phyloP scores from a whole-genome alignment of 495 filamentous ascomycete genomes.

The Hypoxylon trugodes region DNA sequence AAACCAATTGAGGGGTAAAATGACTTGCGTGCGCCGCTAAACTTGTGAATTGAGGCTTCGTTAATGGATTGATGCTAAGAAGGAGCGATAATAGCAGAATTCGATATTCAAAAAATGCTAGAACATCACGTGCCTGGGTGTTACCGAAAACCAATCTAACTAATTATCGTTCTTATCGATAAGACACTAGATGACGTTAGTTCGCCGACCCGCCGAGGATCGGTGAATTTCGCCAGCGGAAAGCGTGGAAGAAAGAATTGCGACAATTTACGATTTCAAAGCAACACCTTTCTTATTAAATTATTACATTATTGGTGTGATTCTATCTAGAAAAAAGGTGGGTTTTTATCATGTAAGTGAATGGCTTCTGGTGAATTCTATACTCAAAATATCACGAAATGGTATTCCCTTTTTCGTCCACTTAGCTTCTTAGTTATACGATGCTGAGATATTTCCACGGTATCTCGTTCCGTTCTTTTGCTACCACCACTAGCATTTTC shows the following conservation, averaged over 20 bases:
- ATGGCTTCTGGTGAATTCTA: conserved; percentile 28
- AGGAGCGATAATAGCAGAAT: conserved; percentile 25
- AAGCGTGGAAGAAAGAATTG: no score
- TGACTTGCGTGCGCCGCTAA: conserved; percentile 23
- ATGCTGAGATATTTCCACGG: conserved; percentile 37
- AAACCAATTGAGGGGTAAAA: conserved; percentile 2
- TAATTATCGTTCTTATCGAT: conserved; percentile 27
- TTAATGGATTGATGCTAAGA: neutral
- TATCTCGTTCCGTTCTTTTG: conserved; percentile 33
- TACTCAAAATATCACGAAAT: conserved; percentile 18
- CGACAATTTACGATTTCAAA: conserved; percentile 52
- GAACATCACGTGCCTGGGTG: conserved; percentile 24
- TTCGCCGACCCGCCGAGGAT: conserved; percentile 17
- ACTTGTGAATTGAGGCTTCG: conserved; percentile 13
- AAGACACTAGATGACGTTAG: conserved; percentile 4
- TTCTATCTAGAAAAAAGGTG: conserved; percentile 8
- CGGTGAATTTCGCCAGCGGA: neutral
- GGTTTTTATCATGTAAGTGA: conserved; percentile 42
- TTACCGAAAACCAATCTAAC: neutral
- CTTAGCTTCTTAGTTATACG: conserved; percentile 10
- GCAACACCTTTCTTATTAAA: conserved; percentile 45
- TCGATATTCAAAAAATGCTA: conserved; percentile 19
- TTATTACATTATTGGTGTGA: conserved; percentile 17
- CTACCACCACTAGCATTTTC: conserved; percentile 24
- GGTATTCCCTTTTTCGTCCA: neutral